Conservation (phyloP, 2,329 filamentous ascomycete species). For the Ilyonectria destructans region DNA sequence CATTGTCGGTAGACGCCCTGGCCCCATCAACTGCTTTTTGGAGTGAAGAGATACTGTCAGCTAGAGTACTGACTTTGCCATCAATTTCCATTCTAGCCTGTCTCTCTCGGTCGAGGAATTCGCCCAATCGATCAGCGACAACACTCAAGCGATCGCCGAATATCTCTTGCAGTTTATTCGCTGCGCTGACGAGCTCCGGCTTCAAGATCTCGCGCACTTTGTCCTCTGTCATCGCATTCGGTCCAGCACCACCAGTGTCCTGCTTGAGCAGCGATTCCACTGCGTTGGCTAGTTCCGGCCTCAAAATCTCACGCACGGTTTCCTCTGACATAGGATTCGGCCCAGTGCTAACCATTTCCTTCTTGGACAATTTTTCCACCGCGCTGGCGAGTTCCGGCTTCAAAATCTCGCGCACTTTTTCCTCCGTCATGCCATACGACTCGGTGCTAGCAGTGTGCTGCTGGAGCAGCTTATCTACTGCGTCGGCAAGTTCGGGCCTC, state of each 20-base stretch:
- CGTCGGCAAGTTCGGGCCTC: background rate
- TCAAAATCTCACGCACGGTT: conserved; percentile 29
- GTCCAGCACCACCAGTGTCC: background rate
- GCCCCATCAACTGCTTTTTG: background rate
- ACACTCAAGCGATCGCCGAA: conserved; percentile 3
- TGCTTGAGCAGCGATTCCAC: conserved; percentile 27
- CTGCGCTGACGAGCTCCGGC: conserved; percentile 25
- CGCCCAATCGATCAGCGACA: conserved; percentile 35
- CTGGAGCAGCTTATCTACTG: background rate
- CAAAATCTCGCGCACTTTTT: conserved; percentile 30
- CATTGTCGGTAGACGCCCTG: conserved; percentile 18
- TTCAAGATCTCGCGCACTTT: conserved; percentile 29
- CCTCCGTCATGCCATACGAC: background rate
- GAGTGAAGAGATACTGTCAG: background rate
- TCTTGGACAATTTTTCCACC: background rate
- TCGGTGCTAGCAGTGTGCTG: background rate
- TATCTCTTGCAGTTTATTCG: conserved; percentile 26
- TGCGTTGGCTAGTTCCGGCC: conserved; percentile 24
- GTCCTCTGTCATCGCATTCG: conserved; percentile 24
- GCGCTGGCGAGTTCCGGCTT: background rate
- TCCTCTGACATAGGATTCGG: conserved; percentile 22
- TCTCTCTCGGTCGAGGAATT: conserved; percentile 43
- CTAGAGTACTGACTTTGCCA: conserved; percentile 7
- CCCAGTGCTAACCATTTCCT: background rate
- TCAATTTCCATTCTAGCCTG: conserved; percentile 31